Conservation (phyloP, 2,329 filamentous ascomycete species). For the Didymella glomerata region DNA sequence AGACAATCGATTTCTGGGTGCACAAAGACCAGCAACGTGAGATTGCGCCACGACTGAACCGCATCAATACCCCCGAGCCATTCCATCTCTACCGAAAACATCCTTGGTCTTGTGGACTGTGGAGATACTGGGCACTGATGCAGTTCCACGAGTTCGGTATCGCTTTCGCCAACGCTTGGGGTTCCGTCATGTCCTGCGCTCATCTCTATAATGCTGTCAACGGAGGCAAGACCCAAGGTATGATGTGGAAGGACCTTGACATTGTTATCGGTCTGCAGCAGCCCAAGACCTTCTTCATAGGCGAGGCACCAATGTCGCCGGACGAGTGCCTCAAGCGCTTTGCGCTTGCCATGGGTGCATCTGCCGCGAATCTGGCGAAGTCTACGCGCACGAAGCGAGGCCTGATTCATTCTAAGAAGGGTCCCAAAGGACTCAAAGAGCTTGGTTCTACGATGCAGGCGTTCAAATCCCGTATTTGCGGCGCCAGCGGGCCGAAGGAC, state of each 20-base stretch:
- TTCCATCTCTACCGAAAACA: slow-evolving; percentile 25
- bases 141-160: slow-evolving; percentile 47
- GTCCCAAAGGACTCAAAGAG: slow-evolving; percentile 44
- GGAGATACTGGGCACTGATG: slow-evolving; percentile 49
- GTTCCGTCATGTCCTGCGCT: slow-evolving; percentile 48
- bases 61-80: slow-evolving; percentile 8
- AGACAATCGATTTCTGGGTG: slow-evolving; percentile 21
- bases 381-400: slow-evolving; percentile 17
- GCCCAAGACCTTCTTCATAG: slow-evolving; percentile 50
- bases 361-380: slow-evolving; percentile 35
- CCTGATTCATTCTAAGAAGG: slow-evolving; percentile 34
- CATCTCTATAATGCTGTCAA: slow-evolving; percentile 57
- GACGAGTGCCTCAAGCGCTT: slow-evolving; percentile 53
- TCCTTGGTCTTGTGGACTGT: slow-evolving; percentile 47
- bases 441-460: slow-evolving; percentile 47
- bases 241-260: slow-evolving; percentile 56
- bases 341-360: slow-evolving; percentile 50
- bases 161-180: slow-evolving; percentile 51
- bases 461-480: slow-evolving; percentile 48
- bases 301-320: slow-evolving; percentile 40
- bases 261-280: slow-evolving; percentile 42
- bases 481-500: slow-evolving; percentile 31
- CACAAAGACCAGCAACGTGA: slow-evolving; percentile 13
- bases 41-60: slow-evolving; percentile 2
- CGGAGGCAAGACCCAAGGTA: slow-evolving; percentile 38